Evolutionary conservation across 2,329 filamentous ascomycete genomes (phyloP).

Genomic region (Monosporascus sp.): DNA sequence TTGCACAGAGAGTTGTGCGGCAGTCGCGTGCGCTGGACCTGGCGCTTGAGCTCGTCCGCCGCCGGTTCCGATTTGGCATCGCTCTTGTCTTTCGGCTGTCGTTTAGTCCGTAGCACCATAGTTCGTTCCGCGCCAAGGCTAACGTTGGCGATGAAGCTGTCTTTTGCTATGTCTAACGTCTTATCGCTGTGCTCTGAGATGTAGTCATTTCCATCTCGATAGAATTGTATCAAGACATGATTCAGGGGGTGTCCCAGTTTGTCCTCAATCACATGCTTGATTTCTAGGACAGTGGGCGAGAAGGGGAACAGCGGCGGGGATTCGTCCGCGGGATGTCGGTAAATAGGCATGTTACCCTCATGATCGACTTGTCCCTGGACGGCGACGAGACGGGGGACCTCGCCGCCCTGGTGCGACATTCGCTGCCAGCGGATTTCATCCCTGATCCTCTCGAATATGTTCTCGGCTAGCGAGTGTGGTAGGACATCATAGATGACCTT

Average conservation of each 20-base stretch:
- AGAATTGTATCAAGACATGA: conserved; percentile 88
- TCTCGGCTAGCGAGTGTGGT: conserved; percentile 46
- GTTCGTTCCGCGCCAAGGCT: conserved; percentile 88
- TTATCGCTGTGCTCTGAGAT: conserved; percentile 98
- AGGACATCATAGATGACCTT: conserved; percentile 67
- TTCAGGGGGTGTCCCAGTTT: conserved; percentile 77
- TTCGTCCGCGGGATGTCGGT: conserved; percentile 89
- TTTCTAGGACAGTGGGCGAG: conserved; percentile 62
- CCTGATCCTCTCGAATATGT: conserved; percentile 65
- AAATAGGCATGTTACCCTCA: conserved; percentile 79
- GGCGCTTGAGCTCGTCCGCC: conserved; percentile 35
- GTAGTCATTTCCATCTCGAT: conserved; percentile 82
- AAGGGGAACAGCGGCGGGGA: conserved; percentile 74
- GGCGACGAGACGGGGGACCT: conserved; percentile 85
- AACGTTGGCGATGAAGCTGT: conserved; percentile 84
- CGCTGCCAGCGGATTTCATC: conserved; percentile 80
- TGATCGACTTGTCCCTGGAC: conserved; percentile 70
- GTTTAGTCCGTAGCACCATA: conserved; percentile 86
- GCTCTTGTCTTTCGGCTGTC: conserved; percentile 27
- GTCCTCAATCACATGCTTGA: conserved; percentile 65
- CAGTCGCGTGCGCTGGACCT: conserved; percentile 63
- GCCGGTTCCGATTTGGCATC: conserved; percentile 13
- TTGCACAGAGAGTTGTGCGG: conserved; percentile 87
- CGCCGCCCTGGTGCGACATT: conserved; percentile 88
- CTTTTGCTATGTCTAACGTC: conserved; percentile 79